Base-by-base conservation (phyloP, 345 rosid genomes). In the Heritiera littoralis region DNA sequence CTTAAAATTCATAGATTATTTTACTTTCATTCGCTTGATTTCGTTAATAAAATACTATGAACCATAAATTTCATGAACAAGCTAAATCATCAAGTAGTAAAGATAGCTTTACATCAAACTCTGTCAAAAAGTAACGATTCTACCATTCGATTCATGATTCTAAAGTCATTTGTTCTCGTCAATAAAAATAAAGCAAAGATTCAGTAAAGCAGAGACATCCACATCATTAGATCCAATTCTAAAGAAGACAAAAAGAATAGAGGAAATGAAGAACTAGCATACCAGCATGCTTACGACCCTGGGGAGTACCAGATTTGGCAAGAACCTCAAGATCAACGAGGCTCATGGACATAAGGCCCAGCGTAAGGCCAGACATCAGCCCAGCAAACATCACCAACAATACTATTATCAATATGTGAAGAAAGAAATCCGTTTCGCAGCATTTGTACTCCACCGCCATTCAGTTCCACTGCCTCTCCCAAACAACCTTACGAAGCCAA, bases 261-360 rank as follows among this genome's bases (percentile, higher is more conserved):
- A 45, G 9, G 18, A 13, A 17, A 17, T 6, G 5, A 70, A 14
- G 6, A 13, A 41, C 2, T 86, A 95, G 8, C 1, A 43, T 28
- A 35, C 99, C 95, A 41, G 99, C 99, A 79, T 96, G 84, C 78
- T 74, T 80, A 28, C 90, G 89, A 83, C 92, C 89, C 4, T 81
- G 79, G 0, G 97, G 97, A n/a, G 94, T 96, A 3, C 99, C 99
- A 56, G 99, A 94, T 81, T 85, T 92, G 35, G 97, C 98, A 14
- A 96, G 97, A 78, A 96, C 99, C 78, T 96, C 99, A 72, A 96
- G 97, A 83, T 96, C 99, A 76, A 96, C 99, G 52, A 92, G 90
- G 73, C 99, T 96, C 97, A 94, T 78, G 28, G 99, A 96, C 99
- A 96, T 96, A 66, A 96, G 97, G 54, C 99, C 99, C 81, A 96